Evolutionary conservation across 2,329 filamentous ascomycete genomes (phyloP).

Genomic region (Calonectria pauciramosa): DNA sequence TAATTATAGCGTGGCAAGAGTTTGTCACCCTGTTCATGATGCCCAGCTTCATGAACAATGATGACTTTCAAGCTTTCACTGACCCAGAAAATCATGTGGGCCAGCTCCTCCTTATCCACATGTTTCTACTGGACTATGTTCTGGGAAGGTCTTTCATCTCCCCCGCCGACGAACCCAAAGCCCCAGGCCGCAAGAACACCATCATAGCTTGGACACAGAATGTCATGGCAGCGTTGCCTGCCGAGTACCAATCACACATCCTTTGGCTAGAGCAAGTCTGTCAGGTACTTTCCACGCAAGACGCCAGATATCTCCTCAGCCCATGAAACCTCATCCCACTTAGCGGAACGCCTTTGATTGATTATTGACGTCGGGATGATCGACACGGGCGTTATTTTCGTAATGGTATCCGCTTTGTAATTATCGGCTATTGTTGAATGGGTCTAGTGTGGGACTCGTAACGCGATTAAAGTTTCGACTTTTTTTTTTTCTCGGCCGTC

Average conservation of each 20-base stretch:
- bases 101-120: conserved; percentile 54
- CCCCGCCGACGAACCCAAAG: conserved; percentile 36
- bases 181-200: conserved; percentile 40
- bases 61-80: conserved; percentile 50
- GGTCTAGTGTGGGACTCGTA: neutral
- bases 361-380: neutral
- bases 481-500: neutral
- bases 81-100: conserved; percentile 47
- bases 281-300: conserved; percentile 34
- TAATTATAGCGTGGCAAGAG: conserved; percentile 36
- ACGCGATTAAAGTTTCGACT: neutral
- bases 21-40: conserved; percentile 41
- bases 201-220: conserved; percentile 43
- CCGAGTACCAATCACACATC: conserved; percentile 30
- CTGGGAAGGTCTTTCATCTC: conserved; percentile 42
- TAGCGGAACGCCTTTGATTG: neutral
- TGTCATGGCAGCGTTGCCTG: conserved; percentile 36
- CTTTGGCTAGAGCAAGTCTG: conserved; percentile 43
- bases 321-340: conserved; percentile 19
- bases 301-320: conserved; percentile 45
- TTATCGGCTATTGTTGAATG: neutral
- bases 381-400: neutral
- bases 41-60: conserved; percentile 35
- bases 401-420: neutral
- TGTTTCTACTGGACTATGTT: conserved; percentile 51